phyloP scores from a whole-genome alignment of 176 grass and related monocot genomes.

The Aegilops tauschii region DNA sequence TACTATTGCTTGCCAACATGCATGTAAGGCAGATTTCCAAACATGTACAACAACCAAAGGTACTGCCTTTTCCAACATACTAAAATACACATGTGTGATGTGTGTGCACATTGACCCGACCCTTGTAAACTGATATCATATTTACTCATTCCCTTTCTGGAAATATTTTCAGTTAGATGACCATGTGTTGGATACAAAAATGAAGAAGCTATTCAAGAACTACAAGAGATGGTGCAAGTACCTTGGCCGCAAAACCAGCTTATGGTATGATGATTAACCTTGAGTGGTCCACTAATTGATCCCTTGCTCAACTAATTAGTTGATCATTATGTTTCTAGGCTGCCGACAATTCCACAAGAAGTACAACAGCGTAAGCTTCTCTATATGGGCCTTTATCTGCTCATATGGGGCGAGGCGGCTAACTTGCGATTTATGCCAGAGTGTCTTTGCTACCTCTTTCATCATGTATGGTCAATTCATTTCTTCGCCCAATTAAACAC shows the following conservation, averaged over 20 bases:
- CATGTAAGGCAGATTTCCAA: conserved; percentile 69
- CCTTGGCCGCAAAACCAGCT: conserved; percentile 77
- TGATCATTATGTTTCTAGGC: conserved; percentile 48
- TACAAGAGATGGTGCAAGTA: conserved; percentile 95
- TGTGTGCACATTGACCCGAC: no score
- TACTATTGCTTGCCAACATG: conserved; percentile 87
- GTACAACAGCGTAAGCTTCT: conserved; percentile 95
- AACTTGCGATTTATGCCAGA: conserved; percentile 94
- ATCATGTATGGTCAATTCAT: conserved; percentile 62
- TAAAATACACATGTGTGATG: no score
- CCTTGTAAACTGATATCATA: no score
- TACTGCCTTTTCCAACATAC: conserved; percentile 19
- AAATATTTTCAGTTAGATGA: conserved; percentile 50
- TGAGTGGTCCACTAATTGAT: neutral
- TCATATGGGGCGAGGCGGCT: conserved; percentile 96
- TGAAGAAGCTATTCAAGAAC: conserved; percentile 92
- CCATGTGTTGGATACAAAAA: conserved; percentile 46
- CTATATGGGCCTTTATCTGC: conserved; percentile 98
- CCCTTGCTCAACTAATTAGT: neutral
- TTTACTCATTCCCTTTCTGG: no score
- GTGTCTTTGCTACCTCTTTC: conserved; percentile 97
- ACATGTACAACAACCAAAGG: conserved; percentile 78
- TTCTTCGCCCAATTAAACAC: no score
- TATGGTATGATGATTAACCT: conserved; percentile 49
- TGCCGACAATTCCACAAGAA: conserved; percentile 93